Conservation (phyloP, 2,329 filamentous ascomycete genomes). For the Neonectria punicea region DNA sequence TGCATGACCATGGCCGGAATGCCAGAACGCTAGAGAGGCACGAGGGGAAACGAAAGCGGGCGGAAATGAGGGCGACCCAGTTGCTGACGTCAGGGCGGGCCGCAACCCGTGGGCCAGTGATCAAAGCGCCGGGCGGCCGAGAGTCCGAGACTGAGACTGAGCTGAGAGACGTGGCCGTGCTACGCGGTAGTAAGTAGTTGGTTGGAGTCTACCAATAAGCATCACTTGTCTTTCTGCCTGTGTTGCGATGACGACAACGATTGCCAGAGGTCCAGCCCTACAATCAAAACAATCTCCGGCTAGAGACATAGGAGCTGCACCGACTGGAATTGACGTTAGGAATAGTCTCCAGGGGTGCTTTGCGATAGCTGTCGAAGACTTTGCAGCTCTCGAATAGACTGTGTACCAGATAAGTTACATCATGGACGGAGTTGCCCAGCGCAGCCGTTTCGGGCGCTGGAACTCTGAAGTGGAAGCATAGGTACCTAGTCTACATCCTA, state of each 20-base stretch:
- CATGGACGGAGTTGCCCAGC: not conserved
- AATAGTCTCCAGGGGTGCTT: not conserved
- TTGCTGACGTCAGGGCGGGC: slow-evolving; percentile 38
- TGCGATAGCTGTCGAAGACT: not conserved
- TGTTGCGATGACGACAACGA: slow-evolving; percentile 16
- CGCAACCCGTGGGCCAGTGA: slow-evolving; percentile 7
- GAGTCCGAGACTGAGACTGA: not conserved
- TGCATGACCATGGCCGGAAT: not conserved
- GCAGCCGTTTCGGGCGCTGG: not conserved
- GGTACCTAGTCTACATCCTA: no score
- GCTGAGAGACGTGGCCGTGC: not conserved
- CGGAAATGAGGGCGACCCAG: slow-evolving; percentile 15
- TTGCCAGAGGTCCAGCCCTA: not conserved
- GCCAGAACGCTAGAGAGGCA: not conserved
- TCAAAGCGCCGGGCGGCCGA: slow-evolving; percentile 1
- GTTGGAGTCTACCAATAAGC: not conserved
- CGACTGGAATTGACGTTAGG: not conserved
- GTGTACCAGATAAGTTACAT: not conserved
- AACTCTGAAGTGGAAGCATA: not conserved
- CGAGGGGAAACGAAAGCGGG: slow-evolving; percentile 16
- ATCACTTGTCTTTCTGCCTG: not conserved
- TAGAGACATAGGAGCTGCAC: not conserved
- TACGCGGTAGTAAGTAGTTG: not conserved
- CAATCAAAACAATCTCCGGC: not conserved
- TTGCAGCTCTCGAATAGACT: not conserved